Conservation (phyloP, 108 stramenopile genomes). For the Aurantiochytrium sp. region DNA sequence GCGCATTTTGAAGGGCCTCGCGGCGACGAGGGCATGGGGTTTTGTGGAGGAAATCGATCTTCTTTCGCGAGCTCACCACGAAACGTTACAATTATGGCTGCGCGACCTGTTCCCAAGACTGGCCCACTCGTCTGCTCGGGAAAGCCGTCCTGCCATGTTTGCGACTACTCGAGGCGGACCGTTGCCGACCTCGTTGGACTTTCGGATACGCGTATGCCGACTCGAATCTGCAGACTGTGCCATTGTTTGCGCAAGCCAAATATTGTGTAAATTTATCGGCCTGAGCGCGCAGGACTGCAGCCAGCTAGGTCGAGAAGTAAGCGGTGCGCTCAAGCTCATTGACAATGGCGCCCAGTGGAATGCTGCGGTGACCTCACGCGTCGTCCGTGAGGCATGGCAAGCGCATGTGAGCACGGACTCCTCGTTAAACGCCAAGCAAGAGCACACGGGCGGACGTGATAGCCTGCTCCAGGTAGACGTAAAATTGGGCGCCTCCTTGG, state of each 20-base stretch:
- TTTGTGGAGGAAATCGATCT: no score
- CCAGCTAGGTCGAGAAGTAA: neutral
- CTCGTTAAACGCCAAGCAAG: neutral
- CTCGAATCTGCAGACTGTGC: neutral
- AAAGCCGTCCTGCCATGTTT: no score
- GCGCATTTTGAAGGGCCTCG: neutral
- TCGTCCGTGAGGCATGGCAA: neutral
- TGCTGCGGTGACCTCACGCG: neutral
- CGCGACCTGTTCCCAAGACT: no score
- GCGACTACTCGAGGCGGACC: no score
- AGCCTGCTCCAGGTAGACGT: neutral
- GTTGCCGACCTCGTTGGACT: no score
- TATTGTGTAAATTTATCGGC: neutral
- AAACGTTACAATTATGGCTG: no score
- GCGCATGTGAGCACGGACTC: neutral
- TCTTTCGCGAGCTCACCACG: no score
- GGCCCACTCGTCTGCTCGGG: no score
- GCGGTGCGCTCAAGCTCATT: neutral
- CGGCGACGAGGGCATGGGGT: neutral
- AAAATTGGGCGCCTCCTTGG: neutral
- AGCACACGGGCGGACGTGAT: neutral
- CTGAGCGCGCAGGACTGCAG: neutral
- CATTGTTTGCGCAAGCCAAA: neutral
- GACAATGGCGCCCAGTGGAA: neutral
- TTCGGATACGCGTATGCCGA: no score